Evolutionary conservation across 306 rosid species (phyloP).

Genomic region (Adenanthera pavonina): DNA sequence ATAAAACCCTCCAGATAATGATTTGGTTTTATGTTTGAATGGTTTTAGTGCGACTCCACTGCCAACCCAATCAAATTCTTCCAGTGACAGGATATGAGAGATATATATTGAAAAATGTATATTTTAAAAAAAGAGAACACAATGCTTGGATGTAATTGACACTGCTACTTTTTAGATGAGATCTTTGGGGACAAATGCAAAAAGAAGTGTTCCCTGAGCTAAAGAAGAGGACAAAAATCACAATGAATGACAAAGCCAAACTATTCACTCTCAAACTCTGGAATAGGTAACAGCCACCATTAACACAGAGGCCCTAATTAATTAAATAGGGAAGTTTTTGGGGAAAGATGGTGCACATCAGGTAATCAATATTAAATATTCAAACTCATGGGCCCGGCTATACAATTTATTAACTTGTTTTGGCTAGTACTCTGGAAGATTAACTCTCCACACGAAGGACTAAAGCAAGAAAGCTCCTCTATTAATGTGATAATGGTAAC

Average conservation of each 20-base stretch:
- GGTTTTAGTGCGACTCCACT: slow-evolving; percentile 20
- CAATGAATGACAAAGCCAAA: slow-evolving; percentile 12
- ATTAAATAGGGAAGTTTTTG: neutral
- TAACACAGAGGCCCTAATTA: neutral
- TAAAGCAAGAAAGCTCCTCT: slow-evolving; percentile 22
- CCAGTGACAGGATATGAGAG: slow-evolving; percentile 18
- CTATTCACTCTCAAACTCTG: neutral
- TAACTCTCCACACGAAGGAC: neutral
- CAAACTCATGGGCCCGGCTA: slow-evolving; percentile 26
- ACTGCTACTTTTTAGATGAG: neutral
- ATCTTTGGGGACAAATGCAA: neutral
- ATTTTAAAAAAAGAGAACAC: slow-evolving; percentile 11
- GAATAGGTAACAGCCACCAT: neutral
- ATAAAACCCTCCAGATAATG: slow-evolving; percentile 5
- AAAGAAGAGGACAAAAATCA: slow-evolving; percentile 19
- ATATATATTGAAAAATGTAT: neutral
- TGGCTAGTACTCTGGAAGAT: neutral
- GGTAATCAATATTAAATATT: slow-evolving; percentile 16
- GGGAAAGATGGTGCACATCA: neutral
- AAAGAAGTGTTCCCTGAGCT: neutral
- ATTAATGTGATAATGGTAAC: slow-evolving; percentile 7
- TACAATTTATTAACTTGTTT: neutral
- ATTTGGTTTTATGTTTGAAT: slow-evolving; percentile 13
- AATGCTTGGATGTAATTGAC: neutral
- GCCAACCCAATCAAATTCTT: slow-evolving; percentile 16